Evolutionary conservation across 495 filamentous ascomycete species (phyloP), one percentile per base, ranked within the genome.

Genomic region (Aspergillus saccharolyticus): DNA sequence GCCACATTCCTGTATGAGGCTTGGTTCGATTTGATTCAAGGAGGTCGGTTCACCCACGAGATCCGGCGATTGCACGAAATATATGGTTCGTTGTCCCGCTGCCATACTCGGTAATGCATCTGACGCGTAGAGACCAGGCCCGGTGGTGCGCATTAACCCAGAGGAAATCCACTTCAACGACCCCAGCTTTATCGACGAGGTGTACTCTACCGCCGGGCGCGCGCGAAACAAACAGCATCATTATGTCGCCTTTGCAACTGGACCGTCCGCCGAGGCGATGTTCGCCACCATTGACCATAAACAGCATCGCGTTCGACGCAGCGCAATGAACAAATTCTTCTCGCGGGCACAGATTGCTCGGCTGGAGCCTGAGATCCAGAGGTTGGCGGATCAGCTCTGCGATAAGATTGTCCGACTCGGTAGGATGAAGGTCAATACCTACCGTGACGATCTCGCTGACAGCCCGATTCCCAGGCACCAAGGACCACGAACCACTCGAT

Each of bases 1-100:
- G n/a, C 62, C n/a, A 70, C 70, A 1, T 45, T 53, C n/a, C 66
- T 60, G 65, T 71, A 70, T 61, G 67, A 71, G 30, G 63, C 66
- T 30, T 72, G 60, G 43, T 70, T 63, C 28, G 68, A 73, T 54
- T 42, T 54, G 1, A 50, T 65, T 42, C 42, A 49, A 16, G 47
- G 54, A 8, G 69, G 65, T 4, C 44, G 57, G n/a, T 70, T 66
- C 51, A 59, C 63, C 12, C 69, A 63, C 25, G 45, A 67, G 44
- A 71, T 72, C 53, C 47, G 57, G 42, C 42, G 59, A 46, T 61
- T 74, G 64, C 73, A 75, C 53, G 56, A 64, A 33, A 64, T 70
- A 66, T 75, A 73, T 52, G 71, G 70, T 71, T 42, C 5, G 33
- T 15, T 15, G 5, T 39, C 4, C 33, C 25, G 25, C 25, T 28